Evolutionary conservation across 2,329 filamentous ascomycete species (phyloP).

Genomic region (Tolypocladium tundrense): DNA sequence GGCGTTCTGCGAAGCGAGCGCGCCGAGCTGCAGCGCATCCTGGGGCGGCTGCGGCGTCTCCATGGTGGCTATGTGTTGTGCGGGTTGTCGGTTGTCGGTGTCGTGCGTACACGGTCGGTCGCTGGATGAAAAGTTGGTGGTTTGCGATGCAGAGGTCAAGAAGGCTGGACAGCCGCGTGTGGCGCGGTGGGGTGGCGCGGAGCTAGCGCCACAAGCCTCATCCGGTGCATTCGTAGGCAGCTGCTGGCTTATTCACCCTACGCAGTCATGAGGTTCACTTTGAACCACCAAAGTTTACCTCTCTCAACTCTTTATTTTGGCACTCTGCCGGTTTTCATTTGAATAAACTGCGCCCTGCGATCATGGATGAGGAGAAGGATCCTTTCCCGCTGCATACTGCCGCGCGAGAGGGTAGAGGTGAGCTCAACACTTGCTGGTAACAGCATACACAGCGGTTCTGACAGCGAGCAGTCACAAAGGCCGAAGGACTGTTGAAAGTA

Average conservation of each 20-base stretch:
- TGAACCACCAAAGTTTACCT: background rate
- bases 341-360: background rate
- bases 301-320: background rate
- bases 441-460: background rate
- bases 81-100: background rate
- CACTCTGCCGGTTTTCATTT: fast-evolving
- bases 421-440: slow-evolving; percentile 11
- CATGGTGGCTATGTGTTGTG: slow-evolving; percentile 14
- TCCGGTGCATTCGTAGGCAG: background rate
- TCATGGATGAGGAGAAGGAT: slow-evolving; percentile 30
- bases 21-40: slow-evolving; percentile 22
- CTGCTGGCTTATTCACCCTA: background rate
- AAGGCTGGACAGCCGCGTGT: slow-evolving; percentile 19
- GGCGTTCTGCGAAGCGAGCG: slow-evolving; percentile 24
- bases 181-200: slow-evolving; percentile 10
- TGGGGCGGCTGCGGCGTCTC: slow-evolving; percentile 21
- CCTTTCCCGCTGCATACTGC: slow-evolving; percentile 84
- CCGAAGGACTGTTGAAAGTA: slow-evolving; percentile 9
- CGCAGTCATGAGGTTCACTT: background rate
- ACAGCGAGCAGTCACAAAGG: slow-evolving; percentile 4
- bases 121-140: slow-evolving; percentile 11
- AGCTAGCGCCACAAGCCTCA: background rate
- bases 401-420: slow-evolving; percentile 75
- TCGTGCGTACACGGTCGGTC: background rate
- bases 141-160: background rate